Evolutionary conservation across 2,329 filamentous ascomycete species (phyloP).

Genomic region (Pestalotiopsis sp.): DNA sequence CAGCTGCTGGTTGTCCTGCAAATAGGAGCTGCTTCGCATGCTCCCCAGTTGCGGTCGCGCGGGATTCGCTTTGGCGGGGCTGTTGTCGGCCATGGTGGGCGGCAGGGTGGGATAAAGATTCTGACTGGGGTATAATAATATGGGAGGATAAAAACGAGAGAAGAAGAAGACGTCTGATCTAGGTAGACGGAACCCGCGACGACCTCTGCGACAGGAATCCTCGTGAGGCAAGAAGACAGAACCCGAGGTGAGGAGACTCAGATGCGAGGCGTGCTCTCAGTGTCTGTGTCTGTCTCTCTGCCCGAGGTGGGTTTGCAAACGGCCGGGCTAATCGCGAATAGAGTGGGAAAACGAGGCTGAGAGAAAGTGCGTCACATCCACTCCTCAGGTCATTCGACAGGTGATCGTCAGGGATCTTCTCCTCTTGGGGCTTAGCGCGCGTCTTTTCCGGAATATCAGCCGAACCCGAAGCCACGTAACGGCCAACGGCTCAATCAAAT

Average conservation of each 20-base stretch:
- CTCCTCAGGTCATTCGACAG: conserved; percentile 4
- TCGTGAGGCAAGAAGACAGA: background rate
- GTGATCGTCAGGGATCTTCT: background rate
- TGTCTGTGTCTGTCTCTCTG: background rate
- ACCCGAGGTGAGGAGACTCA: background rate
- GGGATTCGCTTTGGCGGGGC: conserved; percentile 17
- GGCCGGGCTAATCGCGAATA: background rate
- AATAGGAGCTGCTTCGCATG: conserved; percentile 64
- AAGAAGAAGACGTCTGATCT: background rate
- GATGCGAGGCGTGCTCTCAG: background rate
- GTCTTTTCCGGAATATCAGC: conserved; percentile 3
- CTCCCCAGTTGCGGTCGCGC: conserved; percentile 51
- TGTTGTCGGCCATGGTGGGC: conserved; percentile 35
- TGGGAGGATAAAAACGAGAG: background rate
- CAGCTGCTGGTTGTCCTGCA: conserved; percentile 67
- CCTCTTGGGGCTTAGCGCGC: background rate
- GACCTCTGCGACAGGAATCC: background rate
- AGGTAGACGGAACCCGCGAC: background rate
- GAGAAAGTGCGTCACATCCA: conserved; percentile 1
- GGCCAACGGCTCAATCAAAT: background rate
- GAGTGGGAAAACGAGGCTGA: conserved; percentile 3
- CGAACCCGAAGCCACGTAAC: conserved; percentile 4
- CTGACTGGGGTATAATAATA: background rate
- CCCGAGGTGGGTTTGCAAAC: background rate
- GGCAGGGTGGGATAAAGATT: background rate